Evolutionary conservation across 2,329 filamentous ascomycete species (phyloP), one percentile per base, ranked within the genome.

Genomic region (Colletotrichum sp.): DNA sequence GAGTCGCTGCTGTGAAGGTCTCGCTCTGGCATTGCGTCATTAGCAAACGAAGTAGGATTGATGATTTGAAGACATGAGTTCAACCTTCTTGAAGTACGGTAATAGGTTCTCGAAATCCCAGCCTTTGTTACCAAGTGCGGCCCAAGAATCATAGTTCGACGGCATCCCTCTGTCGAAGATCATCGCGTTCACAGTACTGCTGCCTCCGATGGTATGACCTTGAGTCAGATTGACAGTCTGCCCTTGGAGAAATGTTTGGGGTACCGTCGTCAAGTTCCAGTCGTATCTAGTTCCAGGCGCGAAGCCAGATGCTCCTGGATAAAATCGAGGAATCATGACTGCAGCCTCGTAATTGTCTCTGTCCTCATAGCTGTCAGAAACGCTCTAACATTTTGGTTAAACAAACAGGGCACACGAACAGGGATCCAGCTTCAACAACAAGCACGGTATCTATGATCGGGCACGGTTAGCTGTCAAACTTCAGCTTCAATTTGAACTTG

Each of bases 161-260:
- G 78, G 78, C 28, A 80, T 77, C 1, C 81, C 82, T 12, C 83
- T 78, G 67, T 84, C 82, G 69, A 81, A 84, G 15, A 81, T 80
- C 83, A 84, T 82, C 36, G 87, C 85, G 75, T 89, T 89, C 30
- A 89, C 74, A 1, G 86, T 83, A 22, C 83, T 86, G 36, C 84
- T 85, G 6, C 88, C 88, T 16, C 88, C 88, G 0, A 90, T 81
- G 1, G 86, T 84, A 48, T 87, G 86, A 5, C 86, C 87, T 6
- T 87, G 83, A 6, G 83, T 84, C 48, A 86, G 84, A 7, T 80
- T 73, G 24, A 88, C 83, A 3, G 81, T 77, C 6, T 85, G 83
- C 5, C 81, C 81, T 22, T 84, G 83, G 3, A 88, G 82, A 26
- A 80, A 76, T 1, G 81, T 76, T 60, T 88, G 86, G 1, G 85